phyloP scores from a whole-genome alignment of 2,329 filamentous ascomycete species.

The Fusarium pseudonygamai region DNA sequence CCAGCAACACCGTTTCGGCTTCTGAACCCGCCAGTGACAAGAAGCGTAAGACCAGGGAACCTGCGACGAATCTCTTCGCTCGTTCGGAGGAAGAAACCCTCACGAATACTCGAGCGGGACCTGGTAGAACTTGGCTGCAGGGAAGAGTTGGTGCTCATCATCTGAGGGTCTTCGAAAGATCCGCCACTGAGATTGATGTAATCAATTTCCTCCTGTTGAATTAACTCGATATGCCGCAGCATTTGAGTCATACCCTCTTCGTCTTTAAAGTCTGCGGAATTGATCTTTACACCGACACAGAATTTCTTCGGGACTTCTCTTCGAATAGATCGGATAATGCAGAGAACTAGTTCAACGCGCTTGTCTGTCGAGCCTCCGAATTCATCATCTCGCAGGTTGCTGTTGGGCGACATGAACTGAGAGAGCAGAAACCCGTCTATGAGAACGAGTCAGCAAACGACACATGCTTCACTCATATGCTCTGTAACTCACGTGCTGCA shows the following conservation, averaged over 20 bases:
- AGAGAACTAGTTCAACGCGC: background rate
- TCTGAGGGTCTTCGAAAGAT: background rate
- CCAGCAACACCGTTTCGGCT: background rate
- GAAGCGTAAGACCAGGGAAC: background rate
- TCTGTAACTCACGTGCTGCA: background rate
- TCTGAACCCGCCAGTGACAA: background rate
- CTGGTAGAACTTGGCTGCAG: rapidly evolving
- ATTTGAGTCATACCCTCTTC: background rate
- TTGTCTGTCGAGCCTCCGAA: background rate
- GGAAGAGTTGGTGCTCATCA: background rate
- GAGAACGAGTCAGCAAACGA: rapidly evolving
- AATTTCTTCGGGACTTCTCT: background rate
- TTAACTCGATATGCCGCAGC: background rate
- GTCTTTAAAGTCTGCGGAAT: background rate
- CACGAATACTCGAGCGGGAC: rapidly evolving
- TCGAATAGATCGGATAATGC: background rate
- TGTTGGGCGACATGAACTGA: background rate
- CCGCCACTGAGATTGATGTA: background rate
- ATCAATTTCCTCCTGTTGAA: background rate
- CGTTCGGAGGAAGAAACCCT: background rate
- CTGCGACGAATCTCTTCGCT: background rate
- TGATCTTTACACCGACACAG: background rate
- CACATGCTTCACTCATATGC: rapidly evolving
- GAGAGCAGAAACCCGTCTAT: background rate
- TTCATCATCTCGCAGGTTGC: background rate